Conservation (phyloP, 148 eudicot species). For the Camellia lanceoleosa region DNA sequence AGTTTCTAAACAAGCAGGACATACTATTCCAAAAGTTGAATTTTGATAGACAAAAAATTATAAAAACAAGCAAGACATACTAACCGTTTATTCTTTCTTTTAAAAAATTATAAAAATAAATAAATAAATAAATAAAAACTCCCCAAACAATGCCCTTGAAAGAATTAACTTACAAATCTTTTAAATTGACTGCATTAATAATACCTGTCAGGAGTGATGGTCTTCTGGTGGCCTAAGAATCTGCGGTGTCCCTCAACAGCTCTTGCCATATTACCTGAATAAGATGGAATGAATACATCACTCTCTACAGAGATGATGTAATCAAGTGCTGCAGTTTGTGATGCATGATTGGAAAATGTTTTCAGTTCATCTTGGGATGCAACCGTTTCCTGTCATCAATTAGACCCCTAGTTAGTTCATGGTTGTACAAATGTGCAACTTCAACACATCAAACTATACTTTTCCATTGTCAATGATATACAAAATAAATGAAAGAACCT, state of each 20-base stretch:
- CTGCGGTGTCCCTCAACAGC: conserved; percentile 94
- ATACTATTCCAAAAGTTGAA: not conserved
- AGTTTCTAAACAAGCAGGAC: not conserved
- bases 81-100: not conserved
- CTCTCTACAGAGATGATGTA: conserved; percentile 83
- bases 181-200: conserved; percentile 16
- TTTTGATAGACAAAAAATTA: not conserved
- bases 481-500: conserved; percentile 41
- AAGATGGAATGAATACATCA: conserved; percentile 77
- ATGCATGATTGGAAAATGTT: conserved; percentile 60
- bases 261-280: conserved; percentile 93
- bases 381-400: conserved; percentile 64
- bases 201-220: conserved; percentile 89
- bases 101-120: not conserved
- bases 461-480: conserved; percentile 1
- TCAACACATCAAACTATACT: not conserved
- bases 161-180: not conserved
- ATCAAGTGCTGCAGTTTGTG: conserved; percentile 92
- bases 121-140: not conserved
- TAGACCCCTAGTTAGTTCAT: conserved; percentile 15
- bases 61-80: no score
- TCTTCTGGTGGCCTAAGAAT: conserved; percentile 76
- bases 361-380: conserved; percentile 64
- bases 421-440: not conserved
- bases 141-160: not conserved